Evolutionary conservation across 805 yeast species (phyloP).

Genomic region (Wickerhamomyces pijperi): DNA sequence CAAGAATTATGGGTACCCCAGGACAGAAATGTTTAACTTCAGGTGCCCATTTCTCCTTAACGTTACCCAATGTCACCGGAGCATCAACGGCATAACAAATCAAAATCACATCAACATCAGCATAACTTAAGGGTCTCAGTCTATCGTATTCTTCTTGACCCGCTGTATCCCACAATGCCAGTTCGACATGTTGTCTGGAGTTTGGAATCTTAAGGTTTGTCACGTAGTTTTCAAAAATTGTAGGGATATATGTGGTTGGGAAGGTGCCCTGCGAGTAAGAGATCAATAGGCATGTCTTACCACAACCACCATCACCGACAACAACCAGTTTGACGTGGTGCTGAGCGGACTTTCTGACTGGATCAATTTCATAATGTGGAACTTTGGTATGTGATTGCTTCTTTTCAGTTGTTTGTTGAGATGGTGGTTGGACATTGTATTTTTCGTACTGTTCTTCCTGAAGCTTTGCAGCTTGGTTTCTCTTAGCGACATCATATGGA

Average conservation of each 20-base stretch:
- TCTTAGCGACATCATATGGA: constrained; percentile 19
- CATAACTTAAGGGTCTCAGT: constrained; percentile 66
- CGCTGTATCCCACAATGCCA: constrained; percentile 84
- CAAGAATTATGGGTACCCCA: constrained; percentile 61
- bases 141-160: constrained; percentile 84
- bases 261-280: constrained; percentile 60
- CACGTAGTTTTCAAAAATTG: constrained; percentile 72
- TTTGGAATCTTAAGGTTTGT: constrained; percentile 40
- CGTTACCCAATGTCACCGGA: constrained; percentile 54
- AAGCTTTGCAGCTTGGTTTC: constrained; percentile 7
- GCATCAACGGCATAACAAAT: constrained; percentile 67
- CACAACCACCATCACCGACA: constrained; percentile 87
- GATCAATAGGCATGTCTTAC: constrained; percentile 68
- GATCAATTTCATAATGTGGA: constrained; percentile 18
- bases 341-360: constrained; percentile 21
- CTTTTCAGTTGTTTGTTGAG: background rate
- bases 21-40: constrained; percentile 81
- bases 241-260: constrained; percentile 69
- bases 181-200: constrained; percentile 38
- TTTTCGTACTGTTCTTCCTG: background rate
- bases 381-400: constrained; percentile 7
- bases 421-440: constrained; percentile 1
- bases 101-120: constrained; percentile 66
- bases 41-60: constrained; percentile 77
- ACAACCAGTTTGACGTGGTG: constrained; percentile 52